phyloP scores from a whole-genome alignment of 495 filamentous ascomycete genomes.

The Xylona heveae region DNA sequence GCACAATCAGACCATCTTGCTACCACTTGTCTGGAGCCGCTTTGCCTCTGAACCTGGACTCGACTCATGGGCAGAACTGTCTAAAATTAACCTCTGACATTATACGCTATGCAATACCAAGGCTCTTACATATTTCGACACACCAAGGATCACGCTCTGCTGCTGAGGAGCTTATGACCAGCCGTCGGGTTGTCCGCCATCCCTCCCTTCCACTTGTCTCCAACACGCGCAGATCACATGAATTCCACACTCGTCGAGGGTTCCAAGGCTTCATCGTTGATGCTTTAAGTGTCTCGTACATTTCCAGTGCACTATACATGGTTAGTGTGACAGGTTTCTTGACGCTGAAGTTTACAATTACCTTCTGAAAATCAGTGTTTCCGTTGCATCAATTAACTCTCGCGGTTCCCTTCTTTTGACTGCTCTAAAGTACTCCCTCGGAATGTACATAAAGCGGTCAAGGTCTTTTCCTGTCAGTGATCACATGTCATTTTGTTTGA shows the following conservation, averaged over 20 bases:
- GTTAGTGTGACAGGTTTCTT: neutral
- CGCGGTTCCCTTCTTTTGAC: constrained; percentile 18
- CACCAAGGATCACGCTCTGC: constrained; percentile 16
- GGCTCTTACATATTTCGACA: constrained; percentile 14
- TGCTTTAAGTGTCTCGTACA: constrained; percentile 15
- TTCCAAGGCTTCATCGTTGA: constrained; percentile 17
- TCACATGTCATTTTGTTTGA: too few relatives aligned
- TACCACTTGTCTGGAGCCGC: constrained; percentile 13
- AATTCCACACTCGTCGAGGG: constrained; percentile 13
- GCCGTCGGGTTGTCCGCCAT: constrained; percentile 18
- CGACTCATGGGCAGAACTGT: constrained; percentile 17
- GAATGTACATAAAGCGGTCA: constrained; percentile 16
- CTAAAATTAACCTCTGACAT: neutral
- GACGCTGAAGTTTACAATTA: constrained; percentile 1
- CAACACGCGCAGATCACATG: constrained; percentile 21
- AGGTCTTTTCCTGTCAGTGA: constrained; percentile 14
- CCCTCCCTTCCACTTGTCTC: constrained; percentile 18
- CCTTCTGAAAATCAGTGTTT: constrained; percentile 11
- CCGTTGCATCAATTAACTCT: constrained; percentile 16
- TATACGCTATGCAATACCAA: neutral
- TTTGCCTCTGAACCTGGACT: constrained; percentile 16
- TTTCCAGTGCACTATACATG: constrained; percentile 18
- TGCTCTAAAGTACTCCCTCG: constrained; percentile 18
- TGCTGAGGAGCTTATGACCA: constrained; percentile 21
- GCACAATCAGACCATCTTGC: constrained; percentile 23